Base-by-base conservation (phyloP, 768 basidiomycete species). In the Phlegmacium glaucopus region DNA sequence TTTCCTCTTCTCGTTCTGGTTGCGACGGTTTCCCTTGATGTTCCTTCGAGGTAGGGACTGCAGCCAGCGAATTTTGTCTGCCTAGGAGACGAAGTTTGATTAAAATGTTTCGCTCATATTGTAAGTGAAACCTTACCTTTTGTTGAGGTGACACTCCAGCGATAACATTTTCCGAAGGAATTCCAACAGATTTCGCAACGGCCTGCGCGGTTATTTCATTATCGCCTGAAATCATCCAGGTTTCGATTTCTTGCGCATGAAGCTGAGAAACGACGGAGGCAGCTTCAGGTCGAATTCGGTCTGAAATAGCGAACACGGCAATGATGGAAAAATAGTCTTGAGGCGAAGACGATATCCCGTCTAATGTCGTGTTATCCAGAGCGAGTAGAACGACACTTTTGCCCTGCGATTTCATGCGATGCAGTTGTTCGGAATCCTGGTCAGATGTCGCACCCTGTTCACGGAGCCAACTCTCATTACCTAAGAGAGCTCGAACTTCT, bases 171-270 rank as follows among this genome's bases (percentile, higher is more conserved):
- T 68, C 68, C 30, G 70, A 63, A 0, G 80, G 73, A 44, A 94
- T 86, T 4, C 87, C 87, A 1, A 89, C 80, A 47, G 65, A 68
- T 47, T 64, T 65, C 0, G 86, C 90, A 18, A 94, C 83, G 12
- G 89, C 85, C 40, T 68, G 68, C 0, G 89, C 89, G 0, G 91
- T 91, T 3, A 61, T 61, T 2, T 57, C 60, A 46, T 78, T 74
- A 59, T 94, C 91, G 3, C 92, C 92, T 11, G 88, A 87, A 22
- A 92, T 79, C 79, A 94, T 90, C 80, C 83, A 90, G 0, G 83
- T 79, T 16, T 68, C 71, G 29, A 90, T 75, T 0, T 79, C 78
- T 34, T 71, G 69, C 2, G 68, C 62, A 26, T 74, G 77, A 30
- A 91, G 70, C 35, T 61, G 57, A 13, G 68, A 59, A 30, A 94